Conservation (phyloP, 164 flowering plant genomes). For the Chimonanthus praecox region DNA sequence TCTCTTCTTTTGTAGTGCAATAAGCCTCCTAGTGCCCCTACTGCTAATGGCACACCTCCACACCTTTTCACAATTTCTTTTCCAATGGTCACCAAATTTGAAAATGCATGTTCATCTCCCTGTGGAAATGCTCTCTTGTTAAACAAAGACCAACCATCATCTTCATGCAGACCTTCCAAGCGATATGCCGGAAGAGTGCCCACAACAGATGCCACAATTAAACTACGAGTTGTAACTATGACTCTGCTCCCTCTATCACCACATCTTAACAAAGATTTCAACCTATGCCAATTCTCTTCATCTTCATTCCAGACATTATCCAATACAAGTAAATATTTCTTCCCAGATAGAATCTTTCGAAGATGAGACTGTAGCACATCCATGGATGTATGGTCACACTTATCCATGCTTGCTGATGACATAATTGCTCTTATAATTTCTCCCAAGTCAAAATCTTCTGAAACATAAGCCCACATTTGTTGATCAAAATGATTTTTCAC, state of each 20-base stretch:
- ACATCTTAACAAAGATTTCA: background rate
- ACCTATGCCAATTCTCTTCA: slow-evolving; percentile 1
- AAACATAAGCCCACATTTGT: slow-evolving; percentile 9
- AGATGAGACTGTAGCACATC: slow-evolving; percentile 7
- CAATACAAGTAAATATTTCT: slow-evolving; percentile 11
- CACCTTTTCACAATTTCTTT: slow-evolving; percentile 14
- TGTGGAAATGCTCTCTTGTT: slow-evolving; percentile 4
- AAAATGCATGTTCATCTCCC: background rate
- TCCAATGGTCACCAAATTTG: slow-evolving; percentile 6
- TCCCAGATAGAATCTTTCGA: background rate
- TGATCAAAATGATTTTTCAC: background rate
- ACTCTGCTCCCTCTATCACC: slow-evolving; percentile 9
- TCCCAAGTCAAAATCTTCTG: slow-evolving; percentile 2
- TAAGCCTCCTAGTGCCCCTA: slow-evolving; percentile 11
- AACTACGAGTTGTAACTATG: slow-evolving; percentile 15
- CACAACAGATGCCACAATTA: slow-evolving; percentile 9
- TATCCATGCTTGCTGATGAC: background rate
- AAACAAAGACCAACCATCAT: slow-evolving; percentile 12
- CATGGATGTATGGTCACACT: background rate
- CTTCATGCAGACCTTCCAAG: slow-evolving; percentile 8
- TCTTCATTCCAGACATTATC: slow-evolving; percentile 19
- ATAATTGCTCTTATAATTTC: slow-evolving; percentile 8
- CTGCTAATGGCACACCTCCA: slow-evolving; percentile 17
- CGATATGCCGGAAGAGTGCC: slow-evolving; percentile 1
- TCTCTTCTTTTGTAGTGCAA: slow-evolving; percentile 7